phyloP scores from a whole-genome alignment of 2,329 filamentous ascomycete species.

The Claviceps humidiphila region DNA sequence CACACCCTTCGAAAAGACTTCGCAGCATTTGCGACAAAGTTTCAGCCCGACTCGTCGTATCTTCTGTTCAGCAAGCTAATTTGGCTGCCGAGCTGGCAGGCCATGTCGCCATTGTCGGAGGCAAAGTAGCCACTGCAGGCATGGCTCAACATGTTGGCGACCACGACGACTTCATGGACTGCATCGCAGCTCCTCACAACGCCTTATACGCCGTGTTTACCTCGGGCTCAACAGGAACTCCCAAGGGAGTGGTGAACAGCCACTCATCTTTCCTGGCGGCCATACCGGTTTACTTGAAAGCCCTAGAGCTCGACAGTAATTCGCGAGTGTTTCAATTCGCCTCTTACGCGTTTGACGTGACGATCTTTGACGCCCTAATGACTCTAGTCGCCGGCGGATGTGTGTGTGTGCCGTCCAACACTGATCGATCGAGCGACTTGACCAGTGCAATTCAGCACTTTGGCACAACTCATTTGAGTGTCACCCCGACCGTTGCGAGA shows the following conservation, averaged over 20 bases:
- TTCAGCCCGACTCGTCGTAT: not conserved
- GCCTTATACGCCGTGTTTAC: not conserved
- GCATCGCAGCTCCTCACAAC: not conserved
- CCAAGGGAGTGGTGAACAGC: not conserved
- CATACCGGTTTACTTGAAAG: not conserved
- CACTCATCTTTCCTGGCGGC: not conserved
- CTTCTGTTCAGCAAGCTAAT: not conserved
- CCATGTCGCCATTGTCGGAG: not conserved
- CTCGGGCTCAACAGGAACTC: not conserved
- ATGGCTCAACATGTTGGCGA: not conserved
- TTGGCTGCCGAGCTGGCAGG: not conserved
- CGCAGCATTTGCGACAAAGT: not conserved
- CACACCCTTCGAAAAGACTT: not conserved
- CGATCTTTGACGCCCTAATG: conserved; percentile 9
- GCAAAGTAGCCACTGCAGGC: not conserved
- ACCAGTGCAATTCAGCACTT: conserved; percentile 5
- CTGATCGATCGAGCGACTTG: conserved; percentile 9
- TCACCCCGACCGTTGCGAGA: conserved; percentile 8
- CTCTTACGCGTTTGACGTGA: conserved; percentile 11
- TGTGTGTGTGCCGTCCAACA: conserved; percentile 10
- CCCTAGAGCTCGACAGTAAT: not conserved
- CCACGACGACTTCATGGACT: not conserved
- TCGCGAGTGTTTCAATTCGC: conserved; percentile 8
- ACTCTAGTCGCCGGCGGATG: conserved; percentile 9
- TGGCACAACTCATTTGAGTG: conserved; percentile 1